Conservation (phyloP, 2,329 filamentous ascomycete species). For the Phoma sp. region DNA sequence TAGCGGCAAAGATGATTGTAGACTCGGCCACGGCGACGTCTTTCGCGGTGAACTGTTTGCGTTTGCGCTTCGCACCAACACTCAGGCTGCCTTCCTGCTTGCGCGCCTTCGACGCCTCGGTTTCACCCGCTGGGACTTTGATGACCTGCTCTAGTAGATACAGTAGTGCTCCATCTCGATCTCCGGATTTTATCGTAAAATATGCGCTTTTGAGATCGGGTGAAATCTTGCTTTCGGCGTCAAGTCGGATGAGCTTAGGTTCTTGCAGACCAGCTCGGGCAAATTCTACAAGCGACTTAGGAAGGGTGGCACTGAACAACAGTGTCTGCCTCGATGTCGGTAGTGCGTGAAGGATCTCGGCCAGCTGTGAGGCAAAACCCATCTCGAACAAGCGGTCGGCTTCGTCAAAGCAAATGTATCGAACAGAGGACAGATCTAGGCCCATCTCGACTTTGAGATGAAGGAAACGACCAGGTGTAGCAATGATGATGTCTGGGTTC, state of each 20-base stretch:
- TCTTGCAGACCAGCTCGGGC: conserved; percentile 92
- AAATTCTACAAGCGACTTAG: conserved; percentile 94
- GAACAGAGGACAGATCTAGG: conserved; percentile 85
- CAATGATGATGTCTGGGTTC: conserved; percentile 97
- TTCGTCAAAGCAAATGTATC: conserved; percentile 97
- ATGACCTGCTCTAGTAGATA: conserved; percentile 92
- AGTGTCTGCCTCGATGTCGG: conserved; percentile 86
- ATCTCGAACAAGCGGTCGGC: conserved; percentile 97
- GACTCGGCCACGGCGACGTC: conserved; percentile 86
- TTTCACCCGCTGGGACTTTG: conserved; percentile 77
- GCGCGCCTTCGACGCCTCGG: conserved; percentile 59
- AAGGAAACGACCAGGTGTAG: conserved; percentile 93
- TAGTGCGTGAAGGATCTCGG: conserved; percentile 89
- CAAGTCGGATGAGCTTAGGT: conserved; percentile 85
- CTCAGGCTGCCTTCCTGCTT: conserved; percentile 54
- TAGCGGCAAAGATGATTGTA: conserved; percentile 92
- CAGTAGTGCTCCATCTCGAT: conserved; percentile 91
- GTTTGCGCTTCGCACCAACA: conserved; percentile 75
- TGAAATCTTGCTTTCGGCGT: conserved; percentile 94
- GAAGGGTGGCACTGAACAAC: conserved; percentile 93
- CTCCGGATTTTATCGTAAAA: conserved; percentile 88
- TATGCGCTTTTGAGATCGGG: conserved; percentile 95
- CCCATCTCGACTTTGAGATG: conserved; percentile 98
- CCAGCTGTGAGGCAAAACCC: conserved; percentile 93
- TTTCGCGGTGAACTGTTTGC: conserved; percentile 60